Conservation (phyloP, 768 basidiomycete genomes). For the Lentinula lateritia region DNA sequence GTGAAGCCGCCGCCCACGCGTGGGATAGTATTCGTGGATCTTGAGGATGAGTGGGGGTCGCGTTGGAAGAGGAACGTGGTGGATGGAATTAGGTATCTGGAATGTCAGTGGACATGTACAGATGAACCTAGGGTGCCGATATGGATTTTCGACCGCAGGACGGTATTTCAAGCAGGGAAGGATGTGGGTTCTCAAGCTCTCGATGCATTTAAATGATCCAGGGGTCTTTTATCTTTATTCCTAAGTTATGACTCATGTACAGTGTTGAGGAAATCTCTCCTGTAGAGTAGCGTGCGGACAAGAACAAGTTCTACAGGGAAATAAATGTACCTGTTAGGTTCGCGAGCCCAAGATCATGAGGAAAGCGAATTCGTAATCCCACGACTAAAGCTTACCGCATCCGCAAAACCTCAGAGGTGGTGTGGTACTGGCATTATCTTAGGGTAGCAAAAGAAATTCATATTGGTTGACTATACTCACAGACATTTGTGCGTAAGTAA, state of each 20-base stretch:
- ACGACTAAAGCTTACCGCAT: no score
- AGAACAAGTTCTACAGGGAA: no score
- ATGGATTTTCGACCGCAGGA: slow-evolving; percentile 3
- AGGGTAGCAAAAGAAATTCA: no score
- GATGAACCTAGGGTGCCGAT: not conserved
- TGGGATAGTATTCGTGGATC: slow-evolving; percentile 1
- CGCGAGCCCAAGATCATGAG: no score
- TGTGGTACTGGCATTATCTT: no score
- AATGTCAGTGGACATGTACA: not conserved
- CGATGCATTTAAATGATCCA: not conserved
- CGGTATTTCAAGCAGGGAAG: not conserved
- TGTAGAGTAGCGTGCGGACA: no score
- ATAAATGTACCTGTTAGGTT: no score
- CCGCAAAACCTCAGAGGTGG: no score
- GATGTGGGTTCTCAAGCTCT: not conserved
- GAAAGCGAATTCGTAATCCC: no score
- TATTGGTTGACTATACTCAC: no score
- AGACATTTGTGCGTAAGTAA: no score
- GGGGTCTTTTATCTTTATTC: not conserved
- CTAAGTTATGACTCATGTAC: not conserved
- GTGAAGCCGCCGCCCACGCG: not conserved
- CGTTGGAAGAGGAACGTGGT: not conserved
- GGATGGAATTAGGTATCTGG: not conserved
- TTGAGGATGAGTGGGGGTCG: not conserved
- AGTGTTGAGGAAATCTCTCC: no score